Conservation (phyloP, 2,329 filamentous ascomycete species). For the Huntiella moniliformis region DNA sequence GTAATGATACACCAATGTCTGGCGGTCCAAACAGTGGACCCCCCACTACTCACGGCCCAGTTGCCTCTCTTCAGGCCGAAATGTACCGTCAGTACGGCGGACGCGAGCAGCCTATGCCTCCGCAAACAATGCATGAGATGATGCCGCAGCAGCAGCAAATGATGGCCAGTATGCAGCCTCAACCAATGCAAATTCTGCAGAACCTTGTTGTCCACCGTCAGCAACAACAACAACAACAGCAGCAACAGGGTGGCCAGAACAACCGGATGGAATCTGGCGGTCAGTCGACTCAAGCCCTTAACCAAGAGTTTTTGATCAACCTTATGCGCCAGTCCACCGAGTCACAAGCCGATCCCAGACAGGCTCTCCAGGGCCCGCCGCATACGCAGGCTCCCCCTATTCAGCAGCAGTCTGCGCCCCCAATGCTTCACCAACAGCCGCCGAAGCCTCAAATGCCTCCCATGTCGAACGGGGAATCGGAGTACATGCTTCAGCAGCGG, state of each 20-base stretch:
- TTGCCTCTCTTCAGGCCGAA: slow-evolving; percentile 5
- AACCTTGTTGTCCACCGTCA: slow-evolving; percentile 33
- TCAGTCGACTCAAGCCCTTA: slow-evolving; percentile 32
- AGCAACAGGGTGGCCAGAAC: slow-evolving; percentile 8
- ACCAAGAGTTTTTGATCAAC: slow-evolving; percentile 71
- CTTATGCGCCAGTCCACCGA: slow-evolving; percentile 47
- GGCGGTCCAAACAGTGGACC: background rate
- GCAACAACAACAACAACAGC: slow-evolving; percentile 2
- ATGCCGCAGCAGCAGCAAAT: slow-evolving; percentile 27
- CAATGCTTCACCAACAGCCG: slow-evolving; percentile 12
- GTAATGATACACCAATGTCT: slow-evolving; percentile 1
- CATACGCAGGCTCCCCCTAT: slow-evolving; percentile 22
- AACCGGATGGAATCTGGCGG: slow-evolving; percentile 6
- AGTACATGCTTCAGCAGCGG: slow-evolving; percentile 14
- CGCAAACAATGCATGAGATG: slow-evolving; percentile 28
- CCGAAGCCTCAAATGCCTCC: slow-evolving; percentile 8
- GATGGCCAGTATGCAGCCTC: slow-evolving; percentile 26
- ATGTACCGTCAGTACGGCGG: slow-evolving; percentile 10
- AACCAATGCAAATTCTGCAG: slow-evolving; percentile 38
- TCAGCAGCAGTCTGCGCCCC: slow-evolving; percentile 11
- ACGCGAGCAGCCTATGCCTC: slow-evolving; percentile 20
- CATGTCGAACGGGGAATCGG: slow-evolving; percentile 3
- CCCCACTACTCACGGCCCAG: background rate
- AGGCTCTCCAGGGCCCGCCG: slow-evolving; percentile 30
- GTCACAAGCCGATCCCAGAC: slow-evolving; percentile 29